Conservation (phyloP, 805 yeast species). For the Pichia thaimueangensis region DNA sequence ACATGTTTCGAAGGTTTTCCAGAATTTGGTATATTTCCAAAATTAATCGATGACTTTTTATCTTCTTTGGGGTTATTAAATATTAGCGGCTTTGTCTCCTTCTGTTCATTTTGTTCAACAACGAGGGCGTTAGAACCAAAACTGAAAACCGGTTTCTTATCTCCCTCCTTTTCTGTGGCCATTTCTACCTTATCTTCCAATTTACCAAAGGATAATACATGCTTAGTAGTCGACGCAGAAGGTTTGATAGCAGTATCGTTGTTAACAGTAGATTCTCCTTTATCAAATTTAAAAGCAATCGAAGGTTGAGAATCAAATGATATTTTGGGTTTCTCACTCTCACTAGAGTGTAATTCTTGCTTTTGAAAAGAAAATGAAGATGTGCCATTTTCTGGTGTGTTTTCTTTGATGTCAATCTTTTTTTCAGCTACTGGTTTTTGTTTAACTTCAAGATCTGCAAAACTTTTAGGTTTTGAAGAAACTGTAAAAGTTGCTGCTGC, state of each 20-base stretch:
- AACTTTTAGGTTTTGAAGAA: conserved; percentile 10
- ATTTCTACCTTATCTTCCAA: not conserved
- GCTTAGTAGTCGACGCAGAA: not conserved
- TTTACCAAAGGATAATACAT: not conserved
- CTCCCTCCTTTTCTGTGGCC: not conserved
- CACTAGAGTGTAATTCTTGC: too few species aligned
- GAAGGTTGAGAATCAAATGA: conserved; percentile 5
- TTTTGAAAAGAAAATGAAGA: too few species aligned
- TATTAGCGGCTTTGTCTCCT: not conserved
- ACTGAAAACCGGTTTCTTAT: not conserved
- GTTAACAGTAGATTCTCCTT: not conserved
- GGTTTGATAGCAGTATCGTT: not conserved
- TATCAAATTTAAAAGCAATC: conserved; percentile 3
- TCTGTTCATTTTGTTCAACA: too few species aligned
- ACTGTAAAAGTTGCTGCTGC: conserved; percentile 13
- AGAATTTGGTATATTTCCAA: not conserved
- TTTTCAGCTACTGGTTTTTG: not conserved
- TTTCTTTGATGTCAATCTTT: not conserved
- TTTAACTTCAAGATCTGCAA: conserved; percentile 1
- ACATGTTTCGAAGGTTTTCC: not conserved
- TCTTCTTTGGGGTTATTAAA: too few species aligned
- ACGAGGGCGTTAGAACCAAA: too few species aligned
- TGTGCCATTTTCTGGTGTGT: not conserved
- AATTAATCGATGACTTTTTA: not conserved
- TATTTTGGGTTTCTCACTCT: not conserved